phyloP scores from a whole-genome alignment of 1,284 basidiomycete genomes.

The Papiliotrema terrestris region DNA sequence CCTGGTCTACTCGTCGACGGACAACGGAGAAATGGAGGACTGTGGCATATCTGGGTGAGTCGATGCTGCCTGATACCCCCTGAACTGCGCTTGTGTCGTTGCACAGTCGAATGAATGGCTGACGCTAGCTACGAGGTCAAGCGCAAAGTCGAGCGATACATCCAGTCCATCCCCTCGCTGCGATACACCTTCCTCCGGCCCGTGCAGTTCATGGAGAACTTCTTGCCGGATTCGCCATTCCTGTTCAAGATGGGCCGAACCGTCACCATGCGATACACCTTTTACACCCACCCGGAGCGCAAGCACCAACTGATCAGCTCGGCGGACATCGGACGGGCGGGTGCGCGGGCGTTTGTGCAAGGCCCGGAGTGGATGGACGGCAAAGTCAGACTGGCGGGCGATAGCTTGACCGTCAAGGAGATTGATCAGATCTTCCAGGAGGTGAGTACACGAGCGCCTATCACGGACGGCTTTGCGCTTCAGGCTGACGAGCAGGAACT shows the following conservation, averaged over 20 bases:
- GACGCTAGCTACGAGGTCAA: conserved; percentile 24
- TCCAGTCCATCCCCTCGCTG: conserved; percentile 10
- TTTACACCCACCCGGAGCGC: conserved; percentile 10
- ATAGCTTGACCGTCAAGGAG: conserved; percentile 12
- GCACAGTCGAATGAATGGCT: neutral
- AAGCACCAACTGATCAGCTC: conserved; percentile 19
- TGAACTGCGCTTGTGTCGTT: neutral
- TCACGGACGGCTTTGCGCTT: no score
- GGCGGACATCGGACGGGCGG: conserved; percentile 15
- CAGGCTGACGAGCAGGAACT: conserved; percentile 1
- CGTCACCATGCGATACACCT: conserved; percentile 10
- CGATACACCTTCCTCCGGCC: conserved; percentile 17
- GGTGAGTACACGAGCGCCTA: neutral
- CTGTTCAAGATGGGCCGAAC: conserved; percentile 17
- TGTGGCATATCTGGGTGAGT: conserved; percentile 19
- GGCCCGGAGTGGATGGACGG: conserved; percentile 5
- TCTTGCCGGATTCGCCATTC: conserved; percentile 9
- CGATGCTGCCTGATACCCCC: neutral
- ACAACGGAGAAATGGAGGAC: conserved; percentile 18
- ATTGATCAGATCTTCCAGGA: conserved; percentile 13
- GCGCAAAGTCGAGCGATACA: conserved; percentile 24
- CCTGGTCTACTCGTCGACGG: conserved; percentile 44
- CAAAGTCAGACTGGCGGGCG: conserved; percentile 14
- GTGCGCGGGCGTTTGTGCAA: conserved; percentile 14
- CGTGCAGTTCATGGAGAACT: conserved; percentile 27